Evolutionary conservation across 768 basidiomycete species (phyloP), one percentile per base, ranked within the genome.

Genomic region (Psilocybe subaeruginosa): DNA sequence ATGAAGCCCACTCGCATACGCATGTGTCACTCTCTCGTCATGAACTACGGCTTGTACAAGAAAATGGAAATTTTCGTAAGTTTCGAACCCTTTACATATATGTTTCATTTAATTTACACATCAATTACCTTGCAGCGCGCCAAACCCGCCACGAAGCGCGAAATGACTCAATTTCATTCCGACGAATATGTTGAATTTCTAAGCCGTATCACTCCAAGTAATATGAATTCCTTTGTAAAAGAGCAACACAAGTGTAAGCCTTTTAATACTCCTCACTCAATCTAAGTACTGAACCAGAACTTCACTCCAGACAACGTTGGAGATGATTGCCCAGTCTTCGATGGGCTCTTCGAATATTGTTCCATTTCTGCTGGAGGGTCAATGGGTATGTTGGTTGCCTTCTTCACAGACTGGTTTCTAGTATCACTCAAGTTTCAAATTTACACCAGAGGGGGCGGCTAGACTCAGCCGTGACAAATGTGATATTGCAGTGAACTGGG

Each of bases 21-120:
- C 67, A 99, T 99, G 97, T 98, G 96, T 73, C 97, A 99, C 77
- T 96, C 96, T 9, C 82, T 99, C 55, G 97, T 99, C 58, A 99
- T 99, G 97, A 99, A 99, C 77, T 98, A 98, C 74, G 95, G 96
- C 17, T 78, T 99, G 16, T 99, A 99, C 81, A 98, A 98, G 78
- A 95, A 95, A 78, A 99, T 99, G 97, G 97, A 99, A 76, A 99
- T 99, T 66, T 99, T 98, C 69, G 97, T 98, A 71, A 68, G 97
- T 82, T 54, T 58, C 16, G 17, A n/a, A 39, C 31, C 33, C 48
- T 23, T 23, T 23, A 12, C 7, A 16, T 52, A n/a, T 50, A 41
- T 56, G 60, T 33, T 54, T 64, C 5, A 41, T 59, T 29, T 41
- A 50, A 61, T 23, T 19, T 11, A 54, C 41, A 30, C 16, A 9